Evolutionary conservation across 1,284 basidiomycete genomes (phyloP).

Genomic region (Puccinia triticina): DNA sequence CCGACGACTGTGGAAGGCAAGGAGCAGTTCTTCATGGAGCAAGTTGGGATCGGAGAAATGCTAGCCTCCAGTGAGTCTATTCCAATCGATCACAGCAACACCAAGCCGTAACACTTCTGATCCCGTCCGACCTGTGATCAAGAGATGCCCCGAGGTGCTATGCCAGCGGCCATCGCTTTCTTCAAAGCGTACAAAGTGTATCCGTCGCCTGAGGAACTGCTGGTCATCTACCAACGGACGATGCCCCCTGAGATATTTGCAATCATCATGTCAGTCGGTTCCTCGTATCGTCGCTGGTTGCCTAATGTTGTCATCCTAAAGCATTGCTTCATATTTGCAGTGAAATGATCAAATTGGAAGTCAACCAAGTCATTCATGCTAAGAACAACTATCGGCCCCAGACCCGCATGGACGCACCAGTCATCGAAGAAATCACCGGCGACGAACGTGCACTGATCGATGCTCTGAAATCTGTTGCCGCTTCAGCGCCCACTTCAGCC

Average conservation of each 20-base stretch:
- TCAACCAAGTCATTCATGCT: slow-evolving; percentile 41
- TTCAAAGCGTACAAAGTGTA: slow-evolving; percentile 60
- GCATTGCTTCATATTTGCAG: background rate
- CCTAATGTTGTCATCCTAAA: background rate
- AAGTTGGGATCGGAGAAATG: slow-evolving; percentile 59
- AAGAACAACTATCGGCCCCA: slow-evolving; percentile 20
- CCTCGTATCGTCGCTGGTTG: background rate
- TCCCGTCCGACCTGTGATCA: slow-evolving; percentile 29
- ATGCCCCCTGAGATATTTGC: slow-evolving; percentile 60
- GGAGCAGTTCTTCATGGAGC: slow-evolving; percentile 58
- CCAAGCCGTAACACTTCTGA: background rate
- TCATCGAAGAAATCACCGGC: slow-evolving; percentile 49
- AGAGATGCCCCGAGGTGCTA: slow-evolving; percentile 57
- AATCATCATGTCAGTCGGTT: slow-evolving; percentile 58
- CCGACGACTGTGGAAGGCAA: slow-evolving; percentile 44
- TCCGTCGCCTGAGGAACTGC: slow-evolving; percentile 59
- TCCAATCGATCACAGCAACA: background rate
- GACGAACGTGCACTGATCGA: slow-evolving; percentile 43
- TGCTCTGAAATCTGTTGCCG: slow-evolving; percentile 24
- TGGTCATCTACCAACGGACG: slow-evolving; percentile 60
- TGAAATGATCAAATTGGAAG: slow-evolving; percentile 51
- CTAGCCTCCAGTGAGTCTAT: slow-evolving; percentile 52
- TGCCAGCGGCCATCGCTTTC: slow-evolving; percentile 59
- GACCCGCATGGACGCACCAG: slow-evolving; percentile 30
- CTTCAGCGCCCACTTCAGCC: slow-evolving; percentile 17